These are phyloP conservation scores for Picea glauca DNA, from an alignment of 75 land plant genomes.

Conservation along the genomic window DNA sequence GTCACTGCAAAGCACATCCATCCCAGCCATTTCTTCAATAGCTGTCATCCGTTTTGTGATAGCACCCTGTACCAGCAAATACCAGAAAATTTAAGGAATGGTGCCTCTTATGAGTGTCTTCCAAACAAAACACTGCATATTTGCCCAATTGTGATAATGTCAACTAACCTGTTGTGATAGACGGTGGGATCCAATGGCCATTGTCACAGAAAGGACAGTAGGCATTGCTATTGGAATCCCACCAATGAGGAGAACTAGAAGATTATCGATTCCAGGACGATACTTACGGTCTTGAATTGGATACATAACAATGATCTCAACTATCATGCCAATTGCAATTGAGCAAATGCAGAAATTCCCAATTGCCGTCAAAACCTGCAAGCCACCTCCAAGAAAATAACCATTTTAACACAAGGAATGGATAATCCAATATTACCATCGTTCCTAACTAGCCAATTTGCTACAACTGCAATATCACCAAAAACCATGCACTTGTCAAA, in stretches of 20 bases:
- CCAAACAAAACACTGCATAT: background rate
- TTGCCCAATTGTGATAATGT: background rate
- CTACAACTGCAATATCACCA: background rate
- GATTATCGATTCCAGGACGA: constrained; percentile 87
- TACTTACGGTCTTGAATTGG: constrained; percentile 74
- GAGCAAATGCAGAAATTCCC: constrained; percentile 96
- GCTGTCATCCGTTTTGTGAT: constrained; percentile 99
- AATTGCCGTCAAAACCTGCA: constrained; percentile 85
- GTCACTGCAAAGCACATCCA: constrained; percentile 97
- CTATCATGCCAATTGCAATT: constrained; percentile 80
- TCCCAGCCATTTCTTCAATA: constrained; percentile 98
- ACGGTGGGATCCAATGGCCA: constrained; percentile 95
- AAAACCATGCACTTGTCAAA: background rate
- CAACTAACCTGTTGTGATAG: constrained; percentile 74
- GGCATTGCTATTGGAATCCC: constrained; percentile 99
- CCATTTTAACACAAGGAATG: background rate
- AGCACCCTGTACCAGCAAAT: constrained; percentile 68
- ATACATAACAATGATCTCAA: constrained; percentile 87
- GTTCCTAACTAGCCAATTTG: background rate
- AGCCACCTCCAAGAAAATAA: background rate
- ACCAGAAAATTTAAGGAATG: background rate
- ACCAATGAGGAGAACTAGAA: constrained; percentile 88
- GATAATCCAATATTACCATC: background rate
- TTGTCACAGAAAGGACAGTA: constrained; percentile 88
- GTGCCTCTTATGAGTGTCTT: background rate